A percentile compares a stretch with the other conserved stretches of the same genome.
These are phyloP conservation scores for Wickerhamomyces canadensis DNA, from an alignment of 805 yeast genomes.

Conservation along the genomic window DNA sequence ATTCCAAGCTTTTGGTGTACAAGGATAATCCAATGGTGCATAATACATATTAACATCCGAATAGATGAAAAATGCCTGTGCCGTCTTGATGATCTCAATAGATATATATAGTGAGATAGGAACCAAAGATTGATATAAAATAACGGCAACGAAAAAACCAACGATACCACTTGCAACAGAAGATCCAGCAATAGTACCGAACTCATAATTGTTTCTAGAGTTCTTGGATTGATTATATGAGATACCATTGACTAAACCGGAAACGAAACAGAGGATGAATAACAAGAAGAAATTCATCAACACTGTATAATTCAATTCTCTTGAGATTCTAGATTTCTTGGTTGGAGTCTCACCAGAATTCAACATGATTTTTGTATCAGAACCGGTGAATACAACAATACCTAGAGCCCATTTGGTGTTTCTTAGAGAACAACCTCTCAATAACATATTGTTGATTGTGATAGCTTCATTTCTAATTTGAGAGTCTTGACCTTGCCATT, in stretches of 20 bases:
- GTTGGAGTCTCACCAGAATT: slow-evolving; percentile 79
- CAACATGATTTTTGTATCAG: slow-evolving; percentile 75
- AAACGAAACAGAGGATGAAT: slow-evolving; percentile 60
- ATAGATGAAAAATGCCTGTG: slow-evolving; percentile 74
- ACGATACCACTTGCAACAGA: slow-evolving; percentile 66
- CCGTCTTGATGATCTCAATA: slow-evolving; percentile 74
- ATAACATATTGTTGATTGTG: slow-evolving; percentile 59
- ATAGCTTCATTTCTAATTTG: slow-evolving; percentile 53
- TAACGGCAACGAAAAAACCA: slow-evolving; percentile 69
- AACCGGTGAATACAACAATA: slow-evolving; percentile 69
- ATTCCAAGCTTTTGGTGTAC: slow-evolving; percentile 80
- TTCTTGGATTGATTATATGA: slow-evolving; percentile 41
- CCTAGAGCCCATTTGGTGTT: slow-evolving; percentile 85
- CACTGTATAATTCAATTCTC: slow-evolving; percentile 68
- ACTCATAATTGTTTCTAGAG: slow-evolving; percentile 64
- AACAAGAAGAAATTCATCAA: slow-evolving; percentile 57
- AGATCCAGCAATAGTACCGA: slow-evolving; percentile 60
- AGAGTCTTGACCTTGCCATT: slow-evolving; percentile 35
- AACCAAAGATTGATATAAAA: slow-evolving; percentile 71
- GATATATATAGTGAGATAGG: slow-evolving; percentile 81
- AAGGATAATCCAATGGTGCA: slow-evolving; percentile 65
- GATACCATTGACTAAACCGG: slow-evolving; percentile 69
- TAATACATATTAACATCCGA: slow-evolving; percentile 71
- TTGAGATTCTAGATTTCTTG: slow-evolving; percentile 66
- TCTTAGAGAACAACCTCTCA: slow-evolving; percentile 74